Conservation (phyloP, 768 basidiomycete genomes). For the Mycena rebaudengoi region DNA sequence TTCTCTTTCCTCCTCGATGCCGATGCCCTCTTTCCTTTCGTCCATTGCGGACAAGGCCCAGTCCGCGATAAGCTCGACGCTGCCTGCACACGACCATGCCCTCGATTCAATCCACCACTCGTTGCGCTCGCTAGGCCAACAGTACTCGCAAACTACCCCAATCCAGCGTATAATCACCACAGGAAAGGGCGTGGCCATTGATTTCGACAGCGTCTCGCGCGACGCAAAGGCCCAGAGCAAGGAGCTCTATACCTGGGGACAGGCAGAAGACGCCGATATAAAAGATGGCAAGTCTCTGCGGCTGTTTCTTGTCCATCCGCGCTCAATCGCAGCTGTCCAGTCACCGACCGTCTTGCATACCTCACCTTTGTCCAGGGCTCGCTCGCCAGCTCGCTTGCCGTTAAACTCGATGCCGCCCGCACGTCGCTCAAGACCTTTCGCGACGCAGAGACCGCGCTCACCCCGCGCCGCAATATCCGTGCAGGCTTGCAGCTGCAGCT, state of each 20-base stretch:
- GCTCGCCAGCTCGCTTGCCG: conserved; percentile 66
- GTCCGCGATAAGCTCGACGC: conserved; percentile 64
- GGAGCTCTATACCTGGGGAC: conserved; percentile 88
- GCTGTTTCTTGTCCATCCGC: conserved; percentile 7
- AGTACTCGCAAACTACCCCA: conserved; percentile 74
- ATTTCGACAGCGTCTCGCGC: conserved; percentile 71
- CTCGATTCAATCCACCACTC: conserved; percentile 75
- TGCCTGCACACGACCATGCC: conserved; percentile 56
- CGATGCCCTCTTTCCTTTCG: conserved; percentile 71
- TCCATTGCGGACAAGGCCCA: conserved; percentile 83
- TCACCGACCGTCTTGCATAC: conserved; percentile 84
- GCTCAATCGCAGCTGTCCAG: conserved; percentile 43
- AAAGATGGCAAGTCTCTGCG: conserved; percentile 58
- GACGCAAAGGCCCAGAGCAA: conserved; percentile 81
- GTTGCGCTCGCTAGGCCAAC: conserved; percentile 76
- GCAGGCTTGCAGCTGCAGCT: conserved; percentile 68
- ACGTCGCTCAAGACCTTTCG: conserved; percentile 75
- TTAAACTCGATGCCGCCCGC: conserved; percentile 71
- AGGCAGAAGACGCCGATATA: conserved; percentile 72
- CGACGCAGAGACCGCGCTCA: conserved; percentile 65
- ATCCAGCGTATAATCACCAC: conserved; percentile 83
- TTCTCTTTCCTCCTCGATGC: conserved; percentile 18
- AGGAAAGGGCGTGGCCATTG: conserved; percentile 80
- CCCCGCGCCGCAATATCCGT: conserved; percentile 70
- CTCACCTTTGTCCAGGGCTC: conserved; percentile 76